Base-by-base conservation (phyloP, 2,329 filamentous ascomycete genomes). In the Paracamarosporium sp. region DNA sequence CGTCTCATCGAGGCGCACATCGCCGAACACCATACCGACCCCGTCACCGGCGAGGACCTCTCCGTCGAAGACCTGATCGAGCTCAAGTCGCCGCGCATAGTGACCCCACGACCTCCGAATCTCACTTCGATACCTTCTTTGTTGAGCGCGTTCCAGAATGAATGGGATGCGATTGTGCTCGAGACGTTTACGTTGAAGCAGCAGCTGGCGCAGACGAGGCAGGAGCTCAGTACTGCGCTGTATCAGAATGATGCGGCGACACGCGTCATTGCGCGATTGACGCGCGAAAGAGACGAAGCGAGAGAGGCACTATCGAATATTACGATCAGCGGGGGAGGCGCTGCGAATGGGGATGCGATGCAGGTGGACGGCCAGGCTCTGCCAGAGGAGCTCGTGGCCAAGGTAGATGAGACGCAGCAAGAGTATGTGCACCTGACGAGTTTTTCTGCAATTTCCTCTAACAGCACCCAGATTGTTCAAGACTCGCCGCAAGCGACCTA, bases 201-300 rank as follows among this genome's bases (percentile, higher is more conserved):
- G 77, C 92, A 97, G 74, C 83, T 99, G 61, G 85, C 90, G 50
- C 91, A 96, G 75, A 96, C 93, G 40, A 85, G 94, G 64, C 93
- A 97, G 79, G 95, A 99, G 81, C 86, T 99, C 55, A 92, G 92
- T 55, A 95, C 92, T 1, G 92, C 95, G 0, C 84, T 99, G 24
- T 99, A 99, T 79, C 94, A 98, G 79, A 92, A 98, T 69, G 95
- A 99, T 82, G 94, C 95, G 2, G 95, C 95, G n/a, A 89, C 96
- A 48, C 86, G 95, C 62, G 95, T 99, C 47, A 97, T 99, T 78
- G 93, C 93, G 64, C 87, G 94, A 46, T 76, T 99, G 75, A 90
- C 91, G n/a, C 90, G 87, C 74, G 95, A 99, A 82, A 83, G 95
- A 62, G 93, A 99, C 70, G 93, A 98, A 77, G 93, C 95, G 44